Evolutionary conservation across 2,329 filamentous ascomycete species (phyloP), one percentile per base, ranked within the genome.

Genomic region (Neofusicoccum laricinum): DNA sequence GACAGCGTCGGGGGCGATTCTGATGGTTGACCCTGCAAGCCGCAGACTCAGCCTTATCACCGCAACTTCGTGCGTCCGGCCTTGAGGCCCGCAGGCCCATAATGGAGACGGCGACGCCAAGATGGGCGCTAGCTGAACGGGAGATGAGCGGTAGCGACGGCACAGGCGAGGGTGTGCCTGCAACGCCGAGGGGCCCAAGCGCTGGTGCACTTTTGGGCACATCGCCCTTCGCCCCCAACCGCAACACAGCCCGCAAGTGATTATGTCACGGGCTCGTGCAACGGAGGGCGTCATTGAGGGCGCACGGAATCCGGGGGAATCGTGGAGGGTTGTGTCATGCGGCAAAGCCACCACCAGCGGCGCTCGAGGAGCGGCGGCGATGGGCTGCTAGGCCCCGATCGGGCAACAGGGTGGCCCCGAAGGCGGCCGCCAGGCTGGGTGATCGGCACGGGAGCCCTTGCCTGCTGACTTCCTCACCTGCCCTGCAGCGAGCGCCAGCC

Each of bases 391-490:
- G 50, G 38, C 6, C 38, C 25, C 41, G 41, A 45, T 51, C 49
- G 32, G 49, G 49, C 49, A 51, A 51, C 6, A 17, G 14, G 25
- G 30, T 19, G 49, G 30, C 19, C 49, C 15, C 30, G 11, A 12
- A 25, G 46, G 30, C 30, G 30, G 32, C 38, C 32, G 32, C 49
- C 32, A 36, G n/a, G 12, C 14, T 38, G 49, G 55, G 12, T 36
- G 38, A 43, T 43, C 55, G 43, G 25, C 40, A 45, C 41, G 30
- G 40, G 40, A 59, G 40, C 53, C 25, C 19, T 43, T 15, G 36
- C 55, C 53, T 58, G 55, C 55, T 59, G 55, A 59, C 55, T 17
- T 36, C 41, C 55, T 46, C 55, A 59, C 41, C 55, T 46, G 51
- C 34, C 50, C 38, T 43, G 51, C 50, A 34, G 5, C 34, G 21